Evolutionary conservation across 2,329 filamentous ascomycete species (phyloP).

Genomic region (Cladosporium halotolerans): DNA sequence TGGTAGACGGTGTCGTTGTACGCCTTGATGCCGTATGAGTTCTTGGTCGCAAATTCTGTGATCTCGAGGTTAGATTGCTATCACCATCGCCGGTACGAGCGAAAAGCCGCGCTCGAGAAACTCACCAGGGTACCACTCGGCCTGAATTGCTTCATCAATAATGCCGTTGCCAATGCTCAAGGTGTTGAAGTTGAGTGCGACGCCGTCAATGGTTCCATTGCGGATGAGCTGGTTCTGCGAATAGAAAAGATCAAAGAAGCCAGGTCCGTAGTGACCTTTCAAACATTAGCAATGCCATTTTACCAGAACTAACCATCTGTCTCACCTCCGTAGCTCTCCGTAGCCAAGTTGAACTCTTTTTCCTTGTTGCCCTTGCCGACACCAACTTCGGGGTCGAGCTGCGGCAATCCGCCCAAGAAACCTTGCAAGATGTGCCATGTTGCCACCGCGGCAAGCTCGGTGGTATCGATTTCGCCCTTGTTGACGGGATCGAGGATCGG

Average conservation of each 20-base stretch:
- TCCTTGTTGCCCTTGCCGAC: conserved; percentile 28
- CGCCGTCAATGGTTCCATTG: conserved; percentile 36
- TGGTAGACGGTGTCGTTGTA: conserved; percentile 55
- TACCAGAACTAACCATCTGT: conserved; percentile 30
- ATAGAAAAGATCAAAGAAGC: conserved; percentile 53
- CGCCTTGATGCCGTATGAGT: conserved; percentile 50
- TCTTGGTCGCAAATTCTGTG: conserved; percentile 46
- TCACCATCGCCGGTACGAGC: not conserved
- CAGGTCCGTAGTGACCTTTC: conserved; percentile 36
- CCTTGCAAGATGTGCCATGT: conserved; percentile 49
- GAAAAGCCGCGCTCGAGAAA: not conserved
- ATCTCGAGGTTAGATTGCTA: not conserved
- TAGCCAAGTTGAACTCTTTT: conserved; percentile 53
- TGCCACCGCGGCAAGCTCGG: conserved; percentile 49
- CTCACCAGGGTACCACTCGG: conserved; percentile 37
- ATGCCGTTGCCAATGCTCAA: conserved; percentile 53
- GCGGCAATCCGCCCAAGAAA: conserved; percentile 45
- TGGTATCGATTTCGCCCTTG: conserved; percentile 44
- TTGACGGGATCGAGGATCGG: conserved; percentile 44
- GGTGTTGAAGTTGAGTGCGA: conserved; percentile 45
- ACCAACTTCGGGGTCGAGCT: conserved; percentile 41
- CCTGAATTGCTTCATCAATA: conserved; percentile 48
- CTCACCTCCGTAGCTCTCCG: conserved; percentile 60
- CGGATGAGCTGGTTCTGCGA: conserved; percentile 51
- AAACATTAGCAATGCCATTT: not conserved